Conservation (phyloP, 768 basidiomycete species). For the Tylopilus subfusipes region DNA sequence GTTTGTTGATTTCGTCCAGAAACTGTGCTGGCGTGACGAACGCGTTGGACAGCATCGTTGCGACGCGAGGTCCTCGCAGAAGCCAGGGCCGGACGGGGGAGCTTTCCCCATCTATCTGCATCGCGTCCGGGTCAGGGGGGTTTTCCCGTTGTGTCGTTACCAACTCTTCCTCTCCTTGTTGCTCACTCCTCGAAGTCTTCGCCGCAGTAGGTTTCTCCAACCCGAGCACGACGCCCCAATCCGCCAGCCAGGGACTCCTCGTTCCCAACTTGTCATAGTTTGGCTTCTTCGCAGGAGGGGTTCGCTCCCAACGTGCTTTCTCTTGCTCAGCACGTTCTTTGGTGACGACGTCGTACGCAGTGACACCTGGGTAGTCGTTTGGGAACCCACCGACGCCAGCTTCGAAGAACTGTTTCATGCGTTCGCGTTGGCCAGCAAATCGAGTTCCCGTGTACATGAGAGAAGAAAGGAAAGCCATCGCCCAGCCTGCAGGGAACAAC, state of each 20-base stretch:
- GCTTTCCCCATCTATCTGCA: constrained; percentile 5
- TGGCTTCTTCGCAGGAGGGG: constrained; percentile 83
- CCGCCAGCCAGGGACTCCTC: constrained; percentile 68
- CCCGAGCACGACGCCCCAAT: constrained; percentile 75
- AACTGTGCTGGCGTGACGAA: constrained; percentile 45
- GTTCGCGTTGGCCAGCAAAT: constrained; percentile 81
- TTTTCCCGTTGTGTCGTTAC: constrained; percentile 59
- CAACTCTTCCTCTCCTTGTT: constrained; percentile 34
- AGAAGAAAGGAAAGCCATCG: constrained; percentile 84
- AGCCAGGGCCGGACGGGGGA: constrained; percentile 55
- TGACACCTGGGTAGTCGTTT: constrained; percentile 66
- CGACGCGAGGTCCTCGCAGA: constrained; percentile 53
- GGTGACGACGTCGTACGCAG: constrained; percentile 51
- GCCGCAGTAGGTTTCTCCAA: constrained; percentile 26
- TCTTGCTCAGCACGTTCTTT: constrained; percentile 50
- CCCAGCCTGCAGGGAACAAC: constrained; percentile 84
- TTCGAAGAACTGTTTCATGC: constrained; percentile 78
- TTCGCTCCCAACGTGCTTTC: constrained; percentile 63
- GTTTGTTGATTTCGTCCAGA: constrained; percentile 51
- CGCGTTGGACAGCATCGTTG: constrained; percentile 42
- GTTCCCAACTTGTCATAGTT: constrained; percentile 66
- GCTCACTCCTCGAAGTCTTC: background rate
- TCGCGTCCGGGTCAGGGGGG: constrained; percentile 6
- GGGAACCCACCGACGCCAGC: constrained; percentile 75
- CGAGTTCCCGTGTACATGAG: constrained; percentile 81